Base-by-base conservation (phyloP, 2,329 filamentous ascomycete species). In the Xylaria sp. region DNA sequence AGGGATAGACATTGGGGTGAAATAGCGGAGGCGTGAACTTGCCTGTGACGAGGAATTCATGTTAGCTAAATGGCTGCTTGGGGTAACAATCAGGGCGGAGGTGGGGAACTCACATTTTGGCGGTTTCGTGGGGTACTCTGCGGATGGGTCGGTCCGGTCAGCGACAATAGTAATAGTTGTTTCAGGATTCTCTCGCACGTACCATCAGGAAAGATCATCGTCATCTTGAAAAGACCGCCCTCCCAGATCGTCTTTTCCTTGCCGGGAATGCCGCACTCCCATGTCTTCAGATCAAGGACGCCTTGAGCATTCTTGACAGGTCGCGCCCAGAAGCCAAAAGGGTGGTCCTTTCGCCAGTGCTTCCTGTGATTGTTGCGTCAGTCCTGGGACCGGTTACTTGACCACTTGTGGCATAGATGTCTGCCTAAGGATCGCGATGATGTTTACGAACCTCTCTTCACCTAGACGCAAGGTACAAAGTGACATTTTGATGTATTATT, bases 181-280 rank as follows among this genome's bases (percentile, higher is more conserved):
- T 13, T 31, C 28, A 10, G 11, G 57, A 31, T 17, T 49, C 6
- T n/a, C 33, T 11, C 17, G 15, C 15, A 82, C 89, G 80, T 82
- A 96, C 94, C 94, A 77, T 99, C 96, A 0, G 97, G 96, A 76
- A 99, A 99, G 11, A 88, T 89, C 76, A 99, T 92, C 66, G 92
- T 93, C 67, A 99, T 84, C 84, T 98, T 99, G 85, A 98, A 98
- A 11, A 97, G 83, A 1, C 96, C 96, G n/a, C 94, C 94, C 77
- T 97, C 94, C 96, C 96, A 99, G 26, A 98, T 90, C 0, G 97
- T 99, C 84, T 97, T 96, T 69, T 97, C 91, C 80, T 97, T 97
- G 77, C 97, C 96, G 3, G 96, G 96, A 51, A 99, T 92, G 51
- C 94, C 94, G 77, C 96, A 98, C 76, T 98, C 94, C 96, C 96